A percentile compares a stretch with the other conserved stretches of the same genome.
These are phyloP conservation scores for Russula sp. DNA, from an alignment of 768 basidiomycete species.

Conservation along the genomic window DNA sequence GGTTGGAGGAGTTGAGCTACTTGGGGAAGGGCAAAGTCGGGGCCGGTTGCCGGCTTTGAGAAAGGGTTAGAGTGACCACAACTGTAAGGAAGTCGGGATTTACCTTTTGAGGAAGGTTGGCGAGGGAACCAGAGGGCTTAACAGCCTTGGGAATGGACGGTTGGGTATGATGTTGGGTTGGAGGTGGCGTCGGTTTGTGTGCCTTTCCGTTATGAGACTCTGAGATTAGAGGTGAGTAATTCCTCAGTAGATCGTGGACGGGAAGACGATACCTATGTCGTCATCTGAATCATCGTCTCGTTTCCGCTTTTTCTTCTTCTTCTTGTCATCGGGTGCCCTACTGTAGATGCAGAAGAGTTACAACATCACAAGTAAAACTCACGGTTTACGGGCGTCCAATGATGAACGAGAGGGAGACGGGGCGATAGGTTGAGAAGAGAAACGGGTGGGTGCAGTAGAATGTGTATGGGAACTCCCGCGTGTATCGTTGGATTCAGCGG, in stretches of 20 bases:
- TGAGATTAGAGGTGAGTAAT: slow-evolving; percentile 7
- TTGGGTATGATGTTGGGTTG: slow-evolving; percentile 32
- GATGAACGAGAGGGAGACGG: slow-evolving; percentile 46
- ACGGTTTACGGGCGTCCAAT: slow-evolving; percentile 58
- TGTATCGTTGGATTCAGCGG: slow-evolving; percentile 35
- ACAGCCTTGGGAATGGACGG: slow-evolving; percentile 44
- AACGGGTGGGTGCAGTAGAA: slow-evolving; percentile 41
- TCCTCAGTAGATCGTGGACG: background rate
- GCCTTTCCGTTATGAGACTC: slow-evolving; percentile 34
- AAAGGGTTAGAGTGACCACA: slow-evolving; percentile 4
- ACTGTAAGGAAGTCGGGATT: background rate
- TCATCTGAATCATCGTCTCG: slow-evolving; percentile 66
- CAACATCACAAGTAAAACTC: slow-evolving; percentile 26
- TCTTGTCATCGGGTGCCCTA: slow-evolving; percentile 47
- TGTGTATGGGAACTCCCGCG: slow-evolving; percentile 18
- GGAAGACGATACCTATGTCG: slow-evolving; percentile 43
- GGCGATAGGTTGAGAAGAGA: slow-evolving; percentile 33
- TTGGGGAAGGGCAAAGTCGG: slow-evolving; percentile 57
- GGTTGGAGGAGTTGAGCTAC: slow-evolving; percentile 43
- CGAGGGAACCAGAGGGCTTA: slow-evolving; percentile 42
- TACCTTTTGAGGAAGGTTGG: slow-evolving; percentile 46
- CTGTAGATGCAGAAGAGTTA: slow-evolving; percentile 8
- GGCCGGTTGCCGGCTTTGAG: slow-evolving; percentile 32
- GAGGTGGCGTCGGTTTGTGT: slow-evolving; percentile 42
- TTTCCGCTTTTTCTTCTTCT: slow-evolving; percentile 85